Evolutionary conservation across 202 grass and related monocot species (phyloP), one percentile per base, ranked within the genome.

Genomic region (Zoysia matrella): DNA sequence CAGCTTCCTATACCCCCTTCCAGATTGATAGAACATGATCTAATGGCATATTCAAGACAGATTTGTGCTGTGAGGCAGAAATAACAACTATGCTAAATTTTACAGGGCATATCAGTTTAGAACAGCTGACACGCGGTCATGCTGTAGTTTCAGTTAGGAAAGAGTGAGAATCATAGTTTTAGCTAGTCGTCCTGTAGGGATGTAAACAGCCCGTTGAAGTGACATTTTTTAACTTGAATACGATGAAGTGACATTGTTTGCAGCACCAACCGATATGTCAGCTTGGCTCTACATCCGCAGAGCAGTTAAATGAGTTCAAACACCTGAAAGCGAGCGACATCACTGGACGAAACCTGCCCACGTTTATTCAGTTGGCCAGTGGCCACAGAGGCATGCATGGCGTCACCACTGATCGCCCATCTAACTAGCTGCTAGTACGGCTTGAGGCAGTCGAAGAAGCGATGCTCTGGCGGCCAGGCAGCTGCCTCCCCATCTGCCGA

Each of bases 371-470:
- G 52, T 18, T 30, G 18, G 2, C 4, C 36, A 5, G 4, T 15
- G 53, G 53, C 30, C 30, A 36, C 30, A 36, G 30, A 36, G 30
- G 30, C 30, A 36, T 36, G 30, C 30, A 36, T 36, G 30, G 30
- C 30, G 30, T 36, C 30, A 36, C 30, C 1, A 36, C 30, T 36
- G 30, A 36, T 36, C 30, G 30, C 30, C 30, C 30, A 36, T 36
- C 30, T 36, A 36, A 36, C 30, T 36, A 36, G 30, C 30, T 36
- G 1, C 65, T 93, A 94, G 84, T 91, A 91, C 62, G 84, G 92
- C 89, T 91, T 87, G 45, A 94, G 69, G 84, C 77, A 77, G 40
- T 94, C 84, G 40, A 85, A 94, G 44, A 91, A 60, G 60, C 60
- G 82, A 60, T 67, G 72, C 47, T 65, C 75, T 36, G 71, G 63